phyloP scores from a whole-genome alignment of 768 basidiomycete species.

The Xanthoconium stramineum region DNA sequence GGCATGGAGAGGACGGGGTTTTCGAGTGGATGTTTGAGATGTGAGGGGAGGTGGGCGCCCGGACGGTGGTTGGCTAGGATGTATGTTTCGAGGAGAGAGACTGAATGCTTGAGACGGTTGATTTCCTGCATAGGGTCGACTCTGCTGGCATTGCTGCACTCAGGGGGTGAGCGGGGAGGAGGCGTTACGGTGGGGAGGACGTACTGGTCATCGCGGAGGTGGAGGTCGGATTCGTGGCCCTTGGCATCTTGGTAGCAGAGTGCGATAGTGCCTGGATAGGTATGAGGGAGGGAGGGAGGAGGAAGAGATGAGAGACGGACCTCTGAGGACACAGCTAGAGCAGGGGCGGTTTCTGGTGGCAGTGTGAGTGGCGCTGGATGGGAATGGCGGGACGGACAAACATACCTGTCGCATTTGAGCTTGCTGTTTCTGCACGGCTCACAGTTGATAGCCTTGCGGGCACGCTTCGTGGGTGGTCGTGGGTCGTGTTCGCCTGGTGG shows the following conservation, averaged over 20 bases:
- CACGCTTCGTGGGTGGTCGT: conserved; percentile 74
- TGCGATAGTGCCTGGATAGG: conserved; percentile 64
- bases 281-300: conserved; percentile 9
- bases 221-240: conserved; percentile 56
- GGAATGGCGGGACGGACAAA: neutral
- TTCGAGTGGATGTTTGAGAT: conserved; percentile 28
- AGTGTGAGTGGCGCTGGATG: neutral
- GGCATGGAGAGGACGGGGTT: conserved; percentile 34
- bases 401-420: conserved; percentile 84
- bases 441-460: conserved; percentile 86
- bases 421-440: conserved; percentile 86
- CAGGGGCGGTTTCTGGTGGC: conserved; percentile 74
- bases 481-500: conserved; percentile 57
- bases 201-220: conserved; percentile 52
- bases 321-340: conserved; percentile 81
- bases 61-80: conserved; percentile 32
- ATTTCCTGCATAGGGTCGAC: conserved; percentile 41
- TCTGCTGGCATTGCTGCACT: conserved; percentile 29
- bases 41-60: conserved; percentile 14
- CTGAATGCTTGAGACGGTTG: conserved; percentile 39
- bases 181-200: conserved; percentile 1
- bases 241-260: conserved; percentile 76
- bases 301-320: conserved; percentile 36
- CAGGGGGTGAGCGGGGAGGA: conserved; percentile 38
- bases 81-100: conserved; percentile 38